phyloP scores from a whole-genome alignment of 2,329 filamentous ascomycete species.

The Ambrosiella xylebori region DNA sequence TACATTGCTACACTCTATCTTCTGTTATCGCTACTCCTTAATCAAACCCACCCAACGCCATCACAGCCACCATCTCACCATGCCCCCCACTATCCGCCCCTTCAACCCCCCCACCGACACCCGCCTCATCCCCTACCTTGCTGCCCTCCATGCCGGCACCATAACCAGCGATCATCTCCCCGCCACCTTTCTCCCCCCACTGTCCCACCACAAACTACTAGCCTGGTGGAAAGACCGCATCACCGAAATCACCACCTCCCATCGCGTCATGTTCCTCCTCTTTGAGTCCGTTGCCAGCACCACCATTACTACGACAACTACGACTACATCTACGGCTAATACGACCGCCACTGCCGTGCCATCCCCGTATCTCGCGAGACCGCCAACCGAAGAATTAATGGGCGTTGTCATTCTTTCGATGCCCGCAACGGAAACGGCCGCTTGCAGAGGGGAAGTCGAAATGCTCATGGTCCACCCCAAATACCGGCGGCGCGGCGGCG shows the following conservation, averaged over 20 bases:
- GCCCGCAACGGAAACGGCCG: conserved; percentile 36
- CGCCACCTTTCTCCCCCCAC: conserved; percentile 41
- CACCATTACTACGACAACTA: too few relatives aligned
- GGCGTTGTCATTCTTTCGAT: conserved; percentile 39
- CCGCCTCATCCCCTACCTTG: conserved; percentile 38
- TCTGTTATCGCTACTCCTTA: too few relatives aligned
- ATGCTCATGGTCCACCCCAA: conserved; percentile 38
- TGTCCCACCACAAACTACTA: conserved; percentile 37
- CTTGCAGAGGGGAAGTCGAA: conserved; percentile 37
- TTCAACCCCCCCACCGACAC: conserved; percentile 29
- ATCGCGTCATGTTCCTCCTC: conserved; percentile 36
- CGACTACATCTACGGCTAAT: too few relatives aligned
- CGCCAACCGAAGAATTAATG: conserved; percentile 27
- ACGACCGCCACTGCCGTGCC: too few relatives aligned
- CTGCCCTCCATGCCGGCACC: conserved; percentile 39
- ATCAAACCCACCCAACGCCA: too few relatives aligned
- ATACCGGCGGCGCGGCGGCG: conserved; percentile 34
- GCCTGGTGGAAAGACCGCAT: conserved; percentile 39
- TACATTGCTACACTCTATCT: too few relatives aligned
- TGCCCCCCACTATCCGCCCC: conserved; percentile 20
- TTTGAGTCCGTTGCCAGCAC: conserved; percentile 18
- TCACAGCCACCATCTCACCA: not conserved
- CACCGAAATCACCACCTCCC: conserved; percentile 27
- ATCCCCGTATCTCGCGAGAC: conserved; percentile 13
- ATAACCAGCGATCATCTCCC: conserved; percentile 40